Percentiles rank a stretch among this genome's conserved stretches.
These are phyloP conservation scores for Blastobotrys buckinghamii DNA, from an alignment of 1,139 yeast genomes.

Conservation along the genomic window DNA sequence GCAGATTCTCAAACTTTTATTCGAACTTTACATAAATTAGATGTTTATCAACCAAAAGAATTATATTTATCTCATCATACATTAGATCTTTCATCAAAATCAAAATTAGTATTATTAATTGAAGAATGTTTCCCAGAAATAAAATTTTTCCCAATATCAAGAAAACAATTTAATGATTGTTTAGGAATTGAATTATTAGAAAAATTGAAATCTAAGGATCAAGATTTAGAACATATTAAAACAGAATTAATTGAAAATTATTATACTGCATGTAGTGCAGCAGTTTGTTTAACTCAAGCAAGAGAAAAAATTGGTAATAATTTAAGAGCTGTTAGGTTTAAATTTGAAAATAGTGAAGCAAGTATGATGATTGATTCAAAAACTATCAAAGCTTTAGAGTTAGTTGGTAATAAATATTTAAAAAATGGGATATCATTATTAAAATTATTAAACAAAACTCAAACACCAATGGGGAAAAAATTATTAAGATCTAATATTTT, in stretches of 20 bases:
- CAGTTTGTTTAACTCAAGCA: background rate
- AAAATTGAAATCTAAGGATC: background rate
- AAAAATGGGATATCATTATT: slow-evolving; percentile 50
- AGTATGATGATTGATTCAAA: slow-evolving; percentile 65
- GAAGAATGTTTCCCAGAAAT: slow-evolving; percentile 4
- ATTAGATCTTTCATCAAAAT: background rate
- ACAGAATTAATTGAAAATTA: background rate
- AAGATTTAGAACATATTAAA: background rate
- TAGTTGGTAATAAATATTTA: slow-evolving; percentile 61
- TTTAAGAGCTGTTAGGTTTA: slow-evolving; percentile 1
- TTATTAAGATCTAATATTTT: slow-evolving; percentile 64
- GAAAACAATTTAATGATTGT: background rate
- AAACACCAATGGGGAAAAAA: slow-evolving; percentile 70
- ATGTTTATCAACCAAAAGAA: background rate
- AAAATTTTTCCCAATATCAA: background rate
- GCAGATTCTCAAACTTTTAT: slow-evolving; percentile 4
- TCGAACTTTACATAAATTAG: slow-evolving; percentile 3
- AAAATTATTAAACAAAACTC: slow-evolving; percentile 78
- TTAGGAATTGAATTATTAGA: background rate
- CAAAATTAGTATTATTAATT: slow-evolving; percentile 1
- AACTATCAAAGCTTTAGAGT: slow-evolving; percentile 64
- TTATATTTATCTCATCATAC: background rate
- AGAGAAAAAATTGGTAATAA: background rate
- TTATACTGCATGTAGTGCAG: slow-evolving; percentile 4
- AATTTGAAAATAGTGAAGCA: slow-evolving; percentile 1